These are phyloP conservation scores for Kitagawia praeruptora DNA, from an alignment of 129 eudicot genomes.

Conservation along the genomic window DNA sequence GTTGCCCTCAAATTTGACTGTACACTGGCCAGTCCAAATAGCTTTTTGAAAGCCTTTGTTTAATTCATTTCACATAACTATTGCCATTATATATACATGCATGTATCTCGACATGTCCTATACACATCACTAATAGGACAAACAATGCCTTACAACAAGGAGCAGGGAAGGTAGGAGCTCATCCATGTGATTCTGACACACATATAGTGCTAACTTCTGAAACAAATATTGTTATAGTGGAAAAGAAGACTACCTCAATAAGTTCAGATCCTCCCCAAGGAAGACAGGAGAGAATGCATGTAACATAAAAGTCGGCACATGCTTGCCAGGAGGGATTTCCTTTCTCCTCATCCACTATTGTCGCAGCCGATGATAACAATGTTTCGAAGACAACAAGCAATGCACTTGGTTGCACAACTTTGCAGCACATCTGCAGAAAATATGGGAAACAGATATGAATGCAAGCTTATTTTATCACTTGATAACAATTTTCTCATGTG, in stretches of 20 bases:
- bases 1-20: background rate
- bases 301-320: constrained; percentile 90
- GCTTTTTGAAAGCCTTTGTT: background rate
- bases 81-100: background rate
- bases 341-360: constrained; percentile 93
- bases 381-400: constrained; percentile 74
- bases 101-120: background rate
- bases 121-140: background rate
- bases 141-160: background rate
- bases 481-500: background rate
- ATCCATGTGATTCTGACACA: background rate
- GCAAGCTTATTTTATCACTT: background rate
- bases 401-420: constrained; percentile 83
- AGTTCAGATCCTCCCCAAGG: constrained; percentile 99
- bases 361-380: constrained; percentile 88
- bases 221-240: background rate
- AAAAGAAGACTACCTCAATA: constrained; percentile 47
- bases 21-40: background rate
- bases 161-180: background rate
- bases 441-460: background rate
- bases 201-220: background rate
- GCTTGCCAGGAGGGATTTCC: constrained; percentile 99
- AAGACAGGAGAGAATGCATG: constrained; percentile 85
- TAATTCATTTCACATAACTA: background rate
- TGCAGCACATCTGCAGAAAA: constrained; percentile 82